Base-by-base conservation (phyloP, 2,329 filamentous ascomycete species). In the Hypoxylon sp. region DNA sequence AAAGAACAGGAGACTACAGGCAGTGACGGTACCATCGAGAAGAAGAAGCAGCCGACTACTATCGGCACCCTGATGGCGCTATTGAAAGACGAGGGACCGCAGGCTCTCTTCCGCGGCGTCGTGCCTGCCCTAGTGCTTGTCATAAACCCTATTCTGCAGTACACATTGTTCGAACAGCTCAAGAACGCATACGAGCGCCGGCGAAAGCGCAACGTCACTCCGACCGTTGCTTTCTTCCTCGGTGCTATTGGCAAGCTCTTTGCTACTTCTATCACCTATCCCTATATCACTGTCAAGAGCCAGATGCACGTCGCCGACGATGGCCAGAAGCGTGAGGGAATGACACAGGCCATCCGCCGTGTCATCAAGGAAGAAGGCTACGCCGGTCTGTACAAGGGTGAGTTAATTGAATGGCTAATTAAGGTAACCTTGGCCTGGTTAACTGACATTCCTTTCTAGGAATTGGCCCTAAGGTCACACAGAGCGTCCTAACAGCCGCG, bases 221-320 rank as follows among this genome's bases (percentile, higher is more conserved):
- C 95, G 1, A 91, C 89, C 61, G 89, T 97, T 73, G 94, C 94
- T 54, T 99, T 99, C 81, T 88, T 96, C 78, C 86, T 99, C 2
- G 96, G 96, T 70, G 96, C 96, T 1, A 79, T 98, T 33, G 94
- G 96, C 81, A 99, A 99, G 87, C 86, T 99, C 71, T 90, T 98
- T 69, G 96, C 96, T 24, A 99, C 96, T 2, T 90, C 87, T 68
- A 92, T 98, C 76, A 99, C 96, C 5, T 99, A 99, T 81, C 96
- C 96, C 10, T 99, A 99, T 80, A 98, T 99, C 80, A 99, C 96
- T 3, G 92, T 99, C 76, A 99, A 99, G 90, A 97, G 94, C 82
- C 90, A 94, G 79, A 97, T 97, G 90, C 96, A 99, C 80, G 94
- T 99, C 68, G 94, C 94, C 29, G 90, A 87, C 69, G 90, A 89